Base-by-base conservation (phyloP, 2,329 filamentous ascomycete genomes). In the Pseudocercospora crystallina region DNA sequence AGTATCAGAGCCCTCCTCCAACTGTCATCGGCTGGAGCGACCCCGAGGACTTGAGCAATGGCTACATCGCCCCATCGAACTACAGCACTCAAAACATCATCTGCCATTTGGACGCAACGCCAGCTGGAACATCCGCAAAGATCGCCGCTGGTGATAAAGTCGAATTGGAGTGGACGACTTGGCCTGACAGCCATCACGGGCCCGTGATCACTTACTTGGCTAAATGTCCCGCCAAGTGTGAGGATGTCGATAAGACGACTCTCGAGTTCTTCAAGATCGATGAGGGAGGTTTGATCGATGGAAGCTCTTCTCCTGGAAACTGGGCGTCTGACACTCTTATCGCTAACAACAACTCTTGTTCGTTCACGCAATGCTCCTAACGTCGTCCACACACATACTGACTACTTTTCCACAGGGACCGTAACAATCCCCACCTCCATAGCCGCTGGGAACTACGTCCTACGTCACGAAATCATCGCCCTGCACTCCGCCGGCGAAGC, bases 211-310 rank as follows among this genome's bases (percentile, higher is more conserved):
- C 79, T 66, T 86, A 86, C 72, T 71, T 86, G 12, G 84, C 84
- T 48, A 76, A 75, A 60, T 83, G 80, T 69, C 43, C 45, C 35
- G 80, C 77, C 15, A 76, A 82, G 65, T 85, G 80, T 67, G 71
- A 77, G 33, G 65, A 67, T 0, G 80, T 77, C 49, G 76, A 80
- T 67, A 80, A 81, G 67, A 69, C 66, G 2, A 63, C 70, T 5
- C 74, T 85, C 29, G 68, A 79, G 57, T 86, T 79, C 68, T 81
- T 84, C 76, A 87, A 87, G 76, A 84, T 86, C 51, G 76, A 78
- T 34, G 76, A 76, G 49, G 72, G 67, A 31, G 84, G 83, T 50
- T 74, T 82, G 56, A 70, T 79, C 53, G 63, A 71, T 54, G 58
- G 49, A 8, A 36, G 43, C 30, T 65, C 68, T 32, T 60, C 63